Base-by-base conservation (phyloP, 2,329 filamentous ascomycete genomes). In the Ophiostoma pallidulum region DNA sequence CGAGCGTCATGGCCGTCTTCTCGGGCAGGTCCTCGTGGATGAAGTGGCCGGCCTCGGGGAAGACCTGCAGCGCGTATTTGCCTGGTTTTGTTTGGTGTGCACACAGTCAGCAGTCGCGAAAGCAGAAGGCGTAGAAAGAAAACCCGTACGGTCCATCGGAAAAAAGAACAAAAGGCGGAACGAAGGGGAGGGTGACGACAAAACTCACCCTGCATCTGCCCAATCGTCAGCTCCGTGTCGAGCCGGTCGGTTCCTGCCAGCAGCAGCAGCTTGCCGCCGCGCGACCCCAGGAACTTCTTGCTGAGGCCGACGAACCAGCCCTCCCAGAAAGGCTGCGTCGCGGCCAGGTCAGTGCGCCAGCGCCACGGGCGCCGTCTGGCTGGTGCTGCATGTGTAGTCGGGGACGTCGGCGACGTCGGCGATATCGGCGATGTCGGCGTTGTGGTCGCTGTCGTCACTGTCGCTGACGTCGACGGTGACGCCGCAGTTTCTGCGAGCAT, bases 21-120 rank as follows among this genome's bases (percentile, higher is more conserved):
- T 89, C 85, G 0, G 92, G 90, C 42, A 91, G 76, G 63, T 98
- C 92, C 64, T 98, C 92, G 55, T 98, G 92, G 48, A 98, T 80
- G 60, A 98, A 98, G 64, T 98, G 92, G 0, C 92, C 92, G 2
- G 92, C 89, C 62, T 95, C 87, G 1, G 92, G 90, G 58, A 97
- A 86, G 7, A 98, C 90, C 57, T 95, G 86, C 39, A 98, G 71
- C 49, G 94, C 89, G 61, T 97, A 98, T 73, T 97, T 97, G 5
- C 90, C 84, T 80, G 52, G 4, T n/a, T n/a, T n/a, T n/a, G n/a
- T n/a, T n/a, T n/a, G n/a, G n/a, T n/a, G n/a, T n/a, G n/a, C n/a
- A n/a, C n/a, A 14, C 3, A 3, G 26, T 8, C 22, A 20, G 49
- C 20, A 51, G 50, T 57, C 22, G 36, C 13, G 26, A 22, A 9